Percentiles rank a stretch among this genome's conserved stretches.
phyloP scores from a whole-genome alignment of 768 basidiomycete genomes.

The Pleurotus salmoneostramineus region DNA sequence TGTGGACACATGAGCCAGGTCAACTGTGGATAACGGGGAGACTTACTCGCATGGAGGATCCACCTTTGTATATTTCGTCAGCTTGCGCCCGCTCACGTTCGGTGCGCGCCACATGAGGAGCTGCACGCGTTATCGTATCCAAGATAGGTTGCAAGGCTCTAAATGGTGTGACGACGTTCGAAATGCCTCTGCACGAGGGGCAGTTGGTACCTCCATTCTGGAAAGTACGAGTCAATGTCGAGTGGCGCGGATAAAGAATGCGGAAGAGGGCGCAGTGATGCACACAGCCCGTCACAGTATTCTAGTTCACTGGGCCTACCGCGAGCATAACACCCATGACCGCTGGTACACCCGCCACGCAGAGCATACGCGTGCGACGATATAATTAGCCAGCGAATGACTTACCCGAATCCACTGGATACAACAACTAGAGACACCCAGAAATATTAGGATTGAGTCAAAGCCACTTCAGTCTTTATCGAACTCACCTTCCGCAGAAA shows the following conservation, averaged over 20 bases:
- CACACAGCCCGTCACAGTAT: too few relatives aligned
- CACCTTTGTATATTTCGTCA: slow-evolving; percentile 71
- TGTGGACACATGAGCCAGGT: slow-evolving; percentile 20
- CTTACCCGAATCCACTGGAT: slow-evolving; percentile 82
- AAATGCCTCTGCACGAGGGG: slow-evolving; percentile 73
- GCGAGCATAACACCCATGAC: too few relatives aligned
- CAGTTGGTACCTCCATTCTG: slow-evolving; percentile 86
- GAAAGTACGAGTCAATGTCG: slow-evolving; percentile 12
- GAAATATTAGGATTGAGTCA: background rate
- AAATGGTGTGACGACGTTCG: slow-evolving; percentile 67
- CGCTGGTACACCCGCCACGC: too few relatives aligned
- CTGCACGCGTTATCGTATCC: slow-evolving; percentile 66
- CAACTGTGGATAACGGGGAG: slow-evolving; percentile 7
- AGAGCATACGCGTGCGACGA: background rate
- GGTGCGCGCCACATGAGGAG: slow-evolving; percentile 64
- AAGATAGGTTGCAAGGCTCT: slow-evolving; percentile 70
- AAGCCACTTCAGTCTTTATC: background rate
- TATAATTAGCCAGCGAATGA: slow-evolving; percentile 15
- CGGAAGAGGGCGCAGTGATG: too few relatives aligned
- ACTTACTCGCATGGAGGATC: slow-evolving; percentile 60
- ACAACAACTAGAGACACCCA: slow-evolving; percentile 53
- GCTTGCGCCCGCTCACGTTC: slow-evolving; percentile 76
- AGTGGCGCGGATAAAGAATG: background rate
- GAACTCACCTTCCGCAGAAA: slow-evolving; percentile 79
- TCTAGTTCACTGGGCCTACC: too few relatives aligned